phyloP scores from a whole-genome alignment of 2,329 filamentous ascomycete species.

The Ceratocystis variospora region DNA sequence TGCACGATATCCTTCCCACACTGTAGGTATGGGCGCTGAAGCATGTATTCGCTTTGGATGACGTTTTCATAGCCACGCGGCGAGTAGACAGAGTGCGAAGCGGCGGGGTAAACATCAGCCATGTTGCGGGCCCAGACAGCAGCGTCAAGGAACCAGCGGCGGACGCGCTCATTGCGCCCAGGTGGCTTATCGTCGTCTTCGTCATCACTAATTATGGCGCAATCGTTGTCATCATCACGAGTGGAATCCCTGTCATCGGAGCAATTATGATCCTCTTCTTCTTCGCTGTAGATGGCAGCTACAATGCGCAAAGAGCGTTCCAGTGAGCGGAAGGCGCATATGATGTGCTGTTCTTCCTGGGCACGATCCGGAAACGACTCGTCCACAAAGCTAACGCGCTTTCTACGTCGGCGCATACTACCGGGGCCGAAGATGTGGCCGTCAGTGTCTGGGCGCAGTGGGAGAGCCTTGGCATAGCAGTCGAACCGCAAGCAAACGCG shows the following conservation, averaged over 20 bases:
- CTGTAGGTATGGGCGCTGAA: slow-evolving; percentile 17
- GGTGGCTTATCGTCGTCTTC: slow-evolving; percentile 10
- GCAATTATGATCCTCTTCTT: background rate
- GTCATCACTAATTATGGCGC: slow-evolving; percentile 12
- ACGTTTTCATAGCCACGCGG: slow-evolving; percentile 11
- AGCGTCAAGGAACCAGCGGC: slow-evolving; percentile 15
- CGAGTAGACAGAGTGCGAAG: slow-evolving; percentile 8
- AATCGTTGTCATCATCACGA: slow-evolving; percentile 4
- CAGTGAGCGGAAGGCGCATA: slow-evolving; percentile 14
- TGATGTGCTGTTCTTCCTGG: slow-evolving; percentile 16
- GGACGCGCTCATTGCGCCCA: slow-evolving; percentile 13
- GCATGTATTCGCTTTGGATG: slow-evolving; percentile 13
- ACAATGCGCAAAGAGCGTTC: slow-evolving; percentile 17
- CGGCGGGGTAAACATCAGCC: slow-evolving; percentile 17
- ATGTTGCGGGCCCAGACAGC: slow-evolving; percentile 17
- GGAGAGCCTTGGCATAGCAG: slow-evolving; percentile 18
- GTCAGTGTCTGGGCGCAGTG: slow-evolving; percentile 17
- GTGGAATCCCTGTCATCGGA: background rate
- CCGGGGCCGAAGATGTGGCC: slow-evolving; percentile 12
- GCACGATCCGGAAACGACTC: slow-evolving; percentile 17
- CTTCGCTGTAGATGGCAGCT: slow-evolving; percentile 16
- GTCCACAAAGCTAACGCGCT: slow-evolving; percentile 18
- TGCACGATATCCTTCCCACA: slow-evolving; percentile 16
- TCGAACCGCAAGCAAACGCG: slow-evolving; percentile 14
- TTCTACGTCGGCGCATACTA: slow-evolving; percentile 19